phyloP scores from a whole-genome alignment of 2,329 filamentous ascomycete genomes.

The Pezicula carpinea region DNA sequence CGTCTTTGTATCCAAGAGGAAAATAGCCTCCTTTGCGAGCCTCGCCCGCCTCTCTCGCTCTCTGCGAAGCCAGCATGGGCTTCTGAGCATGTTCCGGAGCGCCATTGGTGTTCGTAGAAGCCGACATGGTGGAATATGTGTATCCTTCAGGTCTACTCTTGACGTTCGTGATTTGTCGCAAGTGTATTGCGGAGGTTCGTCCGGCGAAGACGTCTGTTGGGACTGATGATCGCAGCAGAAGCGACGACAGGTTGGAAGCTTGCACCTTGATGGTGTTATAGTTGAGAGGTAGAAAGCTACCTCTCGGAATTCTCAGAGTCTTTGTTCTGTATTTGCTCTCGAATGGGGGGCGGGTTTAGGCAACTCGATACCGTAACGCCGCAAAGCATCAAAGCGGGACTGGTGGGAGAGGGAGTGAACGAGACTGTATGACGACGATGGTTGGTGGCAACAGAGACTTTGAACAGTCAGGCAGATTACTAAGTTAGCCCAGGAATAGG shows the following conservation, averaged over 20 bases:
- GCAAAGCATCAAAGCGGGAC: no score
- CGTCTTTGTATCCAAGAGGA: slow-evolving; percentile 86
- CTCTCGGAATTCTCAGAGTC: slow-evolving; percentile 16
- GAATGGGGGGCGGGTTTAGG: slow-evolving; percentile 17
- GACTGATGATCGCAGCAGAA: slow-evolving; percentile 24
- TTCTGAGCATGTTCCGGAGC: slow-evolving; percentile 36
- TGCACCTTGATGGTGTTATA: slow-evolving; percentile 29
- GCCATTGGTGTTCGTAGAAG: slow-evolving; percentile 21
- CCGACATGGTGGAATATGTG: slow-evolving; percentile 27
- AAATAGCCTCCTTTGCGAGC: slow-evolving; percentile 50
- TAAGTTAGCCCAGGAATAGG: no score
- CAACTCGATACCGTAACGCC: background rate
- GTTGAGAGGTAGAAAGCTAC: slow-evolving; percentile 17
- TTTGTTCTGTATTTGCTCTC: slow-evolving; percentile 6
- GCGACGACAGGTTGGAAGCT: slow-evolving; percentile 26
- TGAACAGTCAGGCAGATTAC: no score
- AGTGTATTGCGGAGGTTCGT: slow-evolving; percentile 18
- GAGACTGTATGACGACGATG: no score
- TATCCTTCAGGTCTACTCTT: slow-evolving; percentile 15
- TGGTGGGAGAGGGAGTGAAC: no score
- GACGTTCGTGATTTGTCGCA: slow-evolving; percentile 23
- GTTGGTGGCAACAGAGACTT: no score
- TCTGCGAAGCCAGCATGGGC: slow-evolving; percentile 42
- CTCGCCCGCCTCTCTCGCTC: slow-evolving; percentile 32
- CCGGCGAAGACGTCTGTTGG: slow-evolving; percentile 22